Base-by-base conservation (phyloP, 352 stramenopile species). In the Globisporangium barbulae region DNA sequence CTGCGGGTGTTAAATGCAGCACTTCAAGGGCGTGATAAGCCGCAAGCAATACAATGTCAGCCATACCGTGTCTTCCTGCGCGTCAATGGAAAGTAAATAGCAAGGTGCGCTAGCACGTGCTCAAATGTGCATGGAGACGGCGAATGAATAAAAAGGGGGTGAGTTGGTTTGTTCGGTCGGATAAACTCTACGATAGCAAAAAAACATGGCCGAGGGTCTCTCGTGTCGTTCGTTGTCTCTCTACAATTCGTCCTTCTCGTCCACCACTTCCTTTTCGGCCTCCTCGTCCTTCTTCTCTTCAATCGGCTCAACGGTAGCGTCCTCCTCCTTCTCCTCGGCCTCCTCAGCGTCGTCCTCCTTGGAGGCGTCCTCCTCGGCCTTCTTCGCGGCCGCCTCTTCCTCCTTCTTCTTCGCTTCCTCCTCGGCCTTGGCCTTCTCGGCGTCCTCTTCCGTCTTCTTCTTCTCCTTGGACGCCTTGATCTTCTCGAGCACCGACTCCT, bases 401-500 rank as follows among this genome's bases (percentile, higher is more conserved):
- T 88, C 88, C 68, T 94, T 89, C 55, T 86, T 81, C 73, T 87
- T 83, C 17, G 75, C 78, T 68, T 93, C 79, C 33, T 83, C 77
- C 68, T 97, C 75, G 42, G 77, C 68, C 67, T 89, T 79, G 30
- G 72, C 73, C 68, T 83, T 83, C 71, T 89, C 79, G 56, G 79
- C 83, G 68, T 93, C 87, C 68, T 97, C 81, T 41, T 79, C 71
- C 62, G 87, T 72, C 65, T 94, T 83, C 74, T 90, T 89, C 75
- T 91, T 88, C 53, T 81, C 72, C 60, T 81, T 81, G 53, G 91
- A 75, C 48, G 85, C 78, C 67, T 98, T 76, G 53, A 81, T 79
- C 70, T 97, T 94, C 61, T 93, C 90, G 53, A 97, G 88, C 71
- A 98, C 97, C 13, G 85, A 85, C 74, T 98, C 98, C 77, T 99